These are phyloP conservation scores for Argentina anserina DNA, from an alignment of 306 rosid genomes.

Conservation along the genomic window DNA sequence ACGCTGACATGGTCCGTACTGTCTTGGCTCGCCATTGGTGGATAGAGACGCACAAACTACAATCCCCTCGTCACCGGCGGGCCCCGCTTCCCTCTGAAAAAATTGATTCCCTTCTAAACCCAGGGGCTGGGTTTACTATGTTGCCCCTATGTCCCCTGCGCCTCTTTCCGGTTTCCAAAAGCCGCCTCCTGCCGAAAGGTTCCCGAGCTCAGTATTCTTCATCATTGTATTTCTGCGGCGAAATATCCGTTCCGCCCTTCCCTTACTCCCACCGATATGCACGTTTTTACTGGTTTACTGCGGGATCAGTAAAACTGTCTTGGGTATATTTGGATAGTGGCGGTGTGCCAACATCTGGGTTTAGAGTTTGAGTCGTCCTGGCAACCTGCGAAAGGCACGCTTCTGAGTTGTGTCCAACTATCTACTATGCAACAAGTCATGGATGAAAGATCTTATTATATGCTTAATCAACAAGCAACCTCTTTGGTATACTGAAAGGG, in stretches of 20 bases:
- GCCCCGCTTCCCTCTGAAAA: background rate
- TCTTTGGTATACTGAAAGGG: background rate
- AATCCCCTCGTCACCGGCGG: slow-evolving; percentile 13
- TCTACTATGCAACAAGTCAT: slow-evolving; percentile 1
- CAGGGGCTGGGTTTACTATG: background rate
- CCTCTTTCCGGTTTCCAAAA: slow-evolving; percentile 59
- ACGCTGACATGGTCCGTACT: slow-evolving; percentile 30
- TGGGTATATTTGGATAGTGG: background rate
- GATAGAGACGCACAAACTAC: slow-evolving; percentile 21
- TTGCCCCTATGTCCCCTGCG: slow-evolving; percentile 17
- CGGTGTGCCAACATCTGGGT: slow-evolving; percentile 3
- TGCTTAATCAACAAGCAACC: background rate
- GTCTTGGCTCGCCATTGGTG: slow-evolving; percentile 25
- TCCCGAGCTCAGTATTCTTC: background rate
- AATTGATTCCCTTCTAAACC: slow-evolving; percentile 29
- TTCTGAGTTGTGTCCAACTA: slow-evolving; percentile 1
- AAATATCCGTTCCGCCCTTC: background rate
- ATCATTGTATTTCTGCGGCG: background rate
- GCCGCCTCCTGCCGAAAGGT: slow-evolving; percentile 31
- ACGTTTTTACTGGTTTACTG: background rate
- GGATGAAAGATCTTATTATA: background rate
- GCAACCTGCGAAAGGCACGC: background rate
- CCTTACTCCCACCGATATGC: background rate
- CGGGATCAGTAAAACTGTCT: background rate
- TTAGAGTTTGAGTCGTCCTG: background rate